Evolutionary conservation across 495 filamentous ascomycete species (phyloP), one percentile per base, ranked within the genome.

Genomic region (Elasticomyces elasticus): DNA sequence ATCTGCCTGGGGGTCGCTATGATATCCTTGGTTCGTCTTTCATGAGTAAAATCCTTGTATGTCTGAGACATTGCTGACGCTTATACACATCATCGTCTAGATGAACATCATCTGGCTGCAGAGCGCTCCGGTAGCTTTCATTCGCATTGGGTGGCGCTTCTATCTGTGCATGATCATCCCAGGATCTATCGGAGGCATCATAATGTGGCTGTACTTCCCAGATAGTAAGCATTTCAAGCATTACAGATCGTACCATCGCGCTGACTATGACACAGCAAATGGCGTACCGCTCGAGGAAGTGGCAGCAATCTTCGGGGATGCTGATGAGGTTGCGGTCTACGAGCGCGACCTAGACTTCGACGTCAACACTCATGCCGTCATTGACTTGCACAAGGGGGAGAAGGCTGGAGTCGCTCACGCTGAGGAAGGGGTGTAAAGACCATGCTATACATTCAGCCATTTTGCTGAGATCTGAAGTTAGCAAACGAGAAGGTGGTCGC

Each of bases 281-380:
- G 54, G 54, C 6, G 40, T 50, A 11, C 55, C 55, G 11, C 41
- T 52, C 11, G 55, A 57, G 30, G 55, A 57, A 25, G 49, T 52
- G 2, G 55, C 55, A 2, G 49, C 69, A 40, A 72, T 61, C 45
- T 72, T 64, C 47, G 71, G 55, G 1, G 71, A 73, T 2, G 58
- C 63, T 65, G 64, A 37, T 22, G 28, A 51, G 48, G 48, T 51
- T 24, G 48, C 48, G 3, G 48, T 51, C 9, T 51, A 37, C 19
- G 48, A 38, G 48, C 48, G 48, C 11, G 48, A 51, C 13, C 28
- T 51, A 7, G 48, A 51, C 33, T 17, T 51, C 30, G 48, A 51
- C 5, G 30, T 33, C 7, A 37, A 19, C 2, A 51, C 48, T 13
- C 48, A 51, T 17, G 19, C 28, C 7, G 33, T 38, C 2, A 9